Evolutionary conservation across 2,329 filamentous ascomycete genomes (phyloP).

Genomic region (Penicillium sp.): DNA sequence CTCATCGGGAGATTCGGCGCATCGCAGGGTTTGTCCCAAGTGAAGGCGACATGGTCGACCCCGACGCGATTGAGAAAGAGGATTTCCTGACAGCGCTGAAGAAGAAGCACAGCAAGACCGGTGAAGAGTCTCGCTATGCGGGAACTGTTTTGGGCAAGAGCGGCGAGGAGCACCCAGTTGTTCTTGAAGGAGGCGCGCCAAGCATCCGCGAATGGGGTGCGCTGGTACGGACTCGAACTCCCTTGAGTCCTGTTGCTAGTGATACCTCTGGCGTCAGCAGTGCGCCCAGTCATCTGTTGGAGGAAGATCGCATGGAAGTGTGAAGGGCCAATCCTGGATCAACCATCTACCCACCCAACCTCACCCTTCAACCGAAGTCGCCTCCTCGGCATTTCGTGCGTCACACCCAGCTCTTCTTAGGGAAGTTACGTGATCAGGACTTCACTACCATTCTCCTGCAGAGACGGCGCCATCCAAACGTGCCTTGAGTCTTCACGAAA

Average conservation of each 20-base stretch:
- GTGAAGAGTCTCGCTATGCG: conserved; percentile 81
- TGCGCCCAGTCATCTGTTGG: conserved; percentile 42
- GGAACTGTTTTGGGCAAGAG: conserved; percentile 79
- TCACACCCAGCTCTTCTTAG: background rate
- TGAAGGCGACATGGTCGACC: conserved; percentile 53
- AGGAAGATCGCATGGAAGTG: conserved; percentile 40
- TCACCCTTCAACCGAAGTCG: background rate
- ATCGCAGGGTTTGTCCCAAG: conserved; percentile 71
- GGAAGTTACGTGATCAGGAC: background rate
- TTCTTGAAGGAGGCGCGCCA: conserved; percentile 75
- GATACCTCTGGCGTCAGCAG: conserved; percentile 44
- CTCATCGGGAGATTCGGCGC: conserved; percentile 77
- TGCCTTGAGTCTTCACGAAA: background rate
- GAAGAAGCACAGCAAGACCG: conserved; percentile 88
- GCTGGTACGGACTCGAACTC: conserved; percentile 37
- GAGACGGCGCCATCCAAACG: background rate
- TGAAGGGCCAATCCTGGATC: conserved; percentile 19
- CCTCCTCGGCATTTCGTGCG: background rate
- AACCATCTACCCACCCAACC: background rate
- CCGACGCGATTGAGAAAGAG: conserved; percentile 58
- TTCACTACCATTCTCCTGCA: background rate
- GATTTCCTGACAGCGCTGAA: conserved; percentile 78
- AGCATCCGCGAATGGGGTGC: conserved; percentile 67
- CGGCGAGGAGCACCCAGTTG: conserved; percentile 69
- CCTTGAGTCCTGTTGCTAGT: conserved; percentile 30